Base-by-base conservation (phyloP, 768 basidiomycete species). In the Multifurca ochricompacta region DNA sequence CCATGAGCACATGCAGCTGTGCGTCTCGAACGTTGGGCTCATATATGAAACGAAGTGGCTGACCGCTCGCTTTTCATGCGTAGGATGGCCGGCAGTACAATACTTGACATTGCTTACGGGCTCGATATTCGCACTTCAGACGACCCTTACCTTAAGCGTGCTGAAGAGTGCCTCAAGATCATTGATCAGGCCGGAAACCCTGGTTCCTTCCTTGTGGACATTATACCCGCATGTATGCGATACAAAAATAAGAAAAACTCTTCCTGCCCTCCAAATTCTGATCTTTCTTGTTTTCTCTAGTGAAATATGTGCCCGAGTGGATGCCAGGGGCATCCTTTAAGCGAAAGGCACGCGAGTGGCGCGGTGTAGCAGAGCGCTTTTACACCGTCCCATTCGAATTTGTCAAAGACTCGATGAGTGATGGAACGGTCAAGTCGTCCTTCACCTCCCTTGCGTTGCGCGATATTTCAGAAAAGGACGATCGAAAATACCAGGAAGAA, bases 1-100 rank as follows among this genome's bases (percentile, higher is more conserved):
- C 19, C 51, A 66, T 8, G 65, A 65, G 10, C 70, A 71, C 34
- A 56, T 74, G 30, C 65, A 66, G 36, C 67, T 71, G 75, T 72
- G 58, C 10, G 67, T 45, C 30, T n/a, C 25, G 2, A n/a, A 10
- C 31, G 6, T 7, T 18, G 10, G 14, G 3, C n/a, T 21, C 21
- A n/a, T 3, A 7, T 34, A 3, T 13, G 2, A 13, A n/a, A 18
- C 9, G 13, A 37, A 7, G 31, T 13, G 13, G 18, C 36, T 40
- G 21, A 56, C 23, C 1, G 10, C 25, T 27, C 1, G 10, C 25
- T 30, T 7, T 21, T 6, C n/a, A 37, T 9, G 30, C 5, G 13
- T 16, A 60, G 59, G 13, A 48, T 59, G 53, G 58, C 58, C 3
- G 58, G 58, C 11, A 60, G 60, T 30, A 55, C 59, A 28, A 61